A percentile compares a stretch with the other conserved stretches of the same genome.
These are phyloP conservation scores for Backusella morwellensis DNA, from an alignment of 192 early-diverging fungal species.

Conservation along the genomic window DNA sequence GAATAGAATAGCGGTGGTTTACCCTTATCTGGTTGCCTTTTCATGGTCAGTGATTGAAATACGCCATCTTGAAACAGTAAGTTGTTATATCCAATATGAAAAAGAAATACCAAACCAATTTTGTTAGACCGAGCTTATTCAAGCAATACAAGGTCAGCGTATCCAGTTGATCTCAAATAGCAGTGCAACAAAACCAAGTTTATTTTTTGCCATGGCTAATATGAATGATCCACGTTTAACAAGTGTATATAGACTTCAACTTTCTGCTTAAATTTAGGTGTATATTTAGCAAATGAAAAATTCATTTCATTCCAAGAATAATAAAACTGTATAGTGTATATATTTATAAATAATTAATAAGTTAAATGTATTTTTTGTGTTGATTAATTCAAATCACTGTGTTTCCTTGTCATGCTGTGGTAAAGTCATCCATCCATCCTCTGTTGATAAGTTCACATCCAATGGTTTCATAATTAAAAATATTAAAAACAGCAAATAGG, in stretches of 20 bases:
- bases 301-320: neutral
- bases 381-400: neutral
- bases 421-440: slow-evolving; percentile 18
- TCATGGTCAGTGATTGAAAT: slow-evolving; percentile 20
- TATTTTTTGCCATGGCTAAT: neutral
- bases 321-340: neutral
- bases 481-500: slow-evolving; percentile 8
- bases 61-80: slow-evolving; percentile 23
- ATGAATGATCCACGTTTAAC: neutral
- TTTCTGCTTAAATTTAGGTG: neutral
- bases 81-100: neutral
- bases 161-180: slow-evolving; percentile 12
- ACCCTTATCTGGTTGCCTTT: slow-evolving; percentile 14
- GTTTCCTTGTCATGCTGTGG: neutral
- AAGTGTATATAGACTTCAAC: slow-evolving; percentile 1
- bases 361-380: neutral
- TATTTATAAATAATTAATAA: neutral
- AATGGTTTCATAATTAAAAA: slow-evolving; percentile 2
- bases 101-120: neutral
- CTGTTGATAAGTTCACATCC: neutral
- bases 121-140: slow-evolving; percentile 15
- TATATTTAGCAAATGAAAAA: neutral
- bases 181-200: neutral
- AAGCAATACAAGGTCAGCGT: slow-evolving; percentile 15
- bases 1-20: neutral